These are phyloP conservation scores for Acorus calamus DNA, from an alignment of 106 monocot species.

Conservation along the genomic window DNA sequence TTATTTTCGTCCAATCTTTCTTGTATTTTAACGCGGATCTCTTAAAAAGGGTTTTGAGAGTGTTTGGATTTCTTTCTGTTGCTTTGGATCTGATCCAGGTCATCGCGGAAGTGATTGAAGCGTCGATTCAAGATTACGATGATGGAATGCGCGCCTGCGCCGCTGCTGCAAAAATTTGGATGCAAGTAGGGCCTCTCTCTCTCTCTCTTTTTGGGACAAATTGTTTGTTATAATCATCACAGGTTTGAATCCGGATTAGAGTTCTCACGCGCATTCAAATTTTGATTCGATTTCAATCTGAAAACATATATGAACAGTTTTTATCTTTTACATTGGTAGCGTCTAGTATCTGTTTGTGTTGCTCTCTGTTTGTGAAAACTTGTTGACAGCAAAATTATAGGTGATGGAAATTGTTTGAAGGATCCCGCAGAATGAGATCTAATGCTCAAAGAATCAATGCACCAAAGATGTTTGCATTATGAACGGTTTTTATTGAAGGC, in stretches of 20 bases:
- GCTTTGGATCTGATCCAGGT: conserved; percentile 25
- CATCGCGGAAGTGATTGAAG: conserved; percentile 86
- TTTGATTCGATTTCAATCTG: too few relatives aligned
- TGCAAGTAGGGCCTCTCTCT: conserved; percentile 48
- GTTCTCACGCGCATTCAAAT: too few relatives aligned
- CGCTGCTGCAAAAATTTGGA: conserved; percentile 84
- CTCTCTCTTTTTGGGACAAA: not conserved
- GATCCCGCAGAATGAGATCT: too few relatives aligned
- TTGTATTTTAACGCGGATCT: not conserved
- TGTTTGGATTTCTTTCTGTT: not conserved
- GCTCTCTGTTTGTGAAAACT: too few relatives aligned
- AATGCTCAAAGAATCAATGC: too few relatives aligned
- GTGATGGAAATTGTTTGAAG: too few relatives aligned
- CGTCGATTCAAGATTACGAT: conserved; percentile 66
- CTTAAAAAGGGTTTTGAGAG: not conserved
- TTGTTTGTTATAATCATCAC: too few relatives aligned
- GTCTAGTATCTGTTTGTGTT: too few relatives aligned
- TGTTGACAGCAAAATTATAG: too few relatives aligned
- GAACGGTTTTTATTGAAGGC: not conserved
- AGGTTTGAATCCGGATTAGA: too few relatives aligned
- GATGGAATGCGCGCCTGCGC: conserved; percentile 67
- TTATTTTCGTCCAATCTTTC: not conserved
- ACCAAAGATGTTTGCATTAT: not conserved
- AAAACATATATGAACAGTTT: too few relatives aligned
- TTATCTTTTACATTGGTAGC: too few relatives aligned